Evolutionary conservation across 1,284 basidiomycete species (phyloP).

Genomic region (Apiotrichum mycotoxinovorans): DNA sequence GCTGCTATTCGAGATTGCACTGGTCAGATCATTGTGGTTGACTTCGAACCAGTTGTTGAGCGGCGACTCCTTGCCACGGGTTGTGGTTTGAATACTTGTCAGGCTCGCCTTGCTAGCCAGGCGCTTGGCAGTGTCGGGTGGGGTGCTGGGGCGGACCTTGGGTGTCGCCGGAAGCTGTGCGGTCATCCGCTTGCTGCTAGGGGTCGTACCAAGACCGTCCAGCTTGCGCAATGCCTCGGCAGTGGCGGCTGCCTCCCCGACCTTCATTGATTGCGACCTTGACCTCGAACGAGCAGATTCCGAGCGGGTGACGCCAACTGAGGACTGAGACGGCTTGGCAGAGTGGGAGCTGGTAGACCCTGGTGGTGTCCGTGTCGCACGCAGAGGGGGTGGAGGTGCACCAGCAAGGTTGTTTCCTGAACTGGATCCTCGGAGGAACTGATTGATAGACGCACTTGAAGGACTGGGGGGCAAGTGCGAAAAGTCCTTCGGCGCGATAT

Average conservation of each 20-base stretch:
- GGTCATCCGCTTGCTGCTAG: slow-evolving; percentile 47
- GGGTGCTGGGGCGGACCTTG: slow-evolving; percentile 64
- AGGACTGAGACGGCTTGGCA: slow-evolving; percentile 3
- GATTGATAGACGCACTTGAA: slow-evolving; percentile 74
- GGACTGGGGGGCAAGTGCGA: slow-evolving; percentile 84
- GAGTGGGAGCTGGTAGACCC: slow-evolving; percentile 39
- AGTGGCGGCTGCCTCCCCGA: slow-evolving; percentile 67
- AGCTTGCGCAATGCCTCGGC: slow-evolving; percentile 88
- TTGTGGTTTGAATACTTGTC: slow-evolving; percentile 6
- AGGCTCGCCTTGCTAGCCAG: slow-evolving; percentile 9
- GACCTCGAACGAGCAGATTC: slow-evolving; percentile 18
- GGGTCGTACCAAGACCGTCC: slow-evolving; percentile 79
- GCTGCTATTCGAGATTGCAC: not conserved
- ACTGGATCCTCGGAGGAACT: slow-evolving; percentile 64
- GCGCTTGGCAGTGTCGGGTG: slow-evolving; percentile 37
- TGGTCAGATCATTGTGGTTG: not conserved
- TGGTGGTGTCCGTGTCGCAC: slow-evolving; percentile 34
- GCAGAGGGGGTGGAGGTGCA: not conserved
- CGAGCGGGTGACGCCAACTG: slow-evolving; percentile 4
- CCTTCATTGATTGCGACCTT: slow-evolving; percentile 17
- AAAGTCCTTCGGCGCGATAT: slow-evolving; percentile 60
- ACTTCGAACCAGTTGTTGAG: slow-evolving; percentile 38
- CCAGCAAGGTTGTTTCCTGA: slow-evolving; percentile 44
- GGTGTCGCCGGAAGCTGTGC: slow-evolving; percentile 37
- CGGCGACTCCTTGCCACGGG: slow-evolving; percentile 26